Evolutionary conservation across 2,329 filamentous ascomycete genomes (phyloP), one percentile per base, ranked within the genome.

Genomic region (Stachybotrys echinatus): DNA sequence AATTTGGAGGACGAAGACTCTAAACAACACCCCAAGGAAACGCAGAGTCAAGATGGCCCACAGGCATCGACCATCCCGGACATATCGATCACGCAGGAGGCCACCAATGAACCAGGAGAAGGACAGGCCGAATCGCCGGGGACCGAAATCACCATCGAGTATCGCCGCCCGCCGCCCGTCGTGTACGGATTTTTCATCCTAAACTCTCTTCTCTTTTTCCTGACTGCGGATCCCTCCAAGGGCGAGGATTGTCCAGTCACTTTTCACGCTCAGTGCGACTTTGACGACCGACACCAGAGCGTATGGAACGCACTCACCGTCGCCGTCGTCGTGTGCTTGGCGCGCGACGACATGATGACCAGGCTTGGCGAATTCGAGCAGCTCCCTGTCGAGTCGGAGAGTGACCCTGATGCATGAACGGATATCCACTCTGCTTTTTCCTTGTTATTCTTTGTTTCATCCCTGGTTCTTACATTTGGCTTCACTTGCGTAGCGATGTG

Each of bases 251-350:
- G 63, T n/a, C 64, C 67, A 47, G 63, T 74, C 27, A 74, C 69
- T 54, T 74, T 68, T 48, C 72, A 74, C 43, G 65, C 73, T n/a
- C 67, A 72, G 43, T 58, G 67, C 20, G 61, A 71, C 43, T 72
- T 74, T 42, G 59, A 63, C 47, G 65, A 72, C 42, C 59, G 59
- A 12, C 59, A 64, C 18, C 71, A 74, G 55, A 67, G 70, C 48
- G 64, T 74, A 20, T 74, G 72, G 72, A 74, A 74, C 53, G 72
- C 70, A 2, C 55, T 74, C 37, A 74, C 72, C 4, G 48, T 72
- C 10, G 72, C 70, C 8, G 62, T 72, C 20, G 65, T 65, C 12
- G 63, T 66, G 2, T 74, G 71, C 48, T 54, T 69, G 48, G 71
- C 71, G 4, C 63, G 71, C 14, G 70, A 74, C 45, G 66, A 72